Percentiles rank a stretch among this genome's conserved stretches.
Conservation (phyloP, 805 yeast species). For the Phaffomyces antillensis region DNA sequence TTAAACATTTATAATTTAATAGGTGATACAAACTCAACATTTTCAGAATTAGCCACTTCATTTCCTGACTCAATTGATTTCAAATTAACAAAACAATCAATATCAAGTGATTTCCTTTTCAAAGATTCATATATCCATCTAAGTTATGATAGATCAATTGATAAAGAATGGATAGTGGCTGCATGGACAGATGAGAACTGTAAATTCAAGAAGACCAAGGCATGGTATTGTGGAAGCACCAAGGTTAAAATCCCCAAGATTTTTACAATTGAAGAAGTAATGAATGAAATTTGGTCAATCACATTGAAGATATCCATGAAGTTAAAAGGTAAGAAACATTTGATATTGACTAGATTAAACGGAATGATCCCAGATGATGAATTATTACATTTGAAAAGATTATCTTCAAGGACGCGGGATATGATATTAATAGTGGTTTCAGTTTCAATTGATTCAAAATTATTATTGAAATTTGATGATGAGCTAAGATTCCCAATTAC, state of each 20-base stretch:
- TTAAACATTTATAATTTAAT: conserved; percentile 53
- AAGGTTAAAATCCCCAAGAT: conserved; percentile 15
- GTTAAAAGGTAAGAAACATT: conserved; percentile 39
- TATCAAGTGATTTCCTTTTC: conserved; percentile 32
- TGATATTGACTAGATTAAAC: conserved; percentile 63
- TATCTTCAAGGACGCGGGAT: conserved; percentile 49
- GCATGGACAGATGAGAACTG: conserved; percentile 91
- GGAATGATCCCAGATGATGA: conserved; percentile 80
- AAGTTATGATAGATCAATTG: conserved; percentile 76
- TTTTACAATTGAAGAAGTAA: conserved; percentile 42
- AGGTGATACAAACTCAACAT: conserved; percentile 30
- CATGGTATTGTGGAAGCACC: conserved; percentile 47
- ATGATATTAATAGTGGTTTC: conserved; percentile 64
- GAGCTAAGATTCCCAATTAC: conserved; percentile 25
- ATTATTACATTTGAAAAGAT: conserved; percentile 67
- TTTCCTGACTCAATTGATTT: conserved; percentile 38
- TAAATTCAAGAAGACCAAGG: conserved; percentile 46
- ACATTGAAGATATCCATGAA: conserved; percentile 38
- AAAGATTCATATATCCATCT: conserved; percentile 79
- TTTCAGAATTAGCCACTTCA: conserved; percentile 33
- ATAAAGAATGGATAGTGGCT: conserved; percentile 77
- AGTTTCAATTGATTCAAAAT: conserved; percentile 52
- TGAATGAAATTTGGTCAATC: conserved; percentile 60
- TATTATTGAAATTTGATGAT: conserved; percentile 28
- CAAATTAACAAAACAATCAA: conserved; percentile 32